Percentiles rank a stretch among this genome's conserved stretches.
These are phyloP conservation scores for Tolypocladium paradoxum DNA, from an alignment of 2,329 filamentous ascomycete genomes.

Conservation along the genomic window DNA sequence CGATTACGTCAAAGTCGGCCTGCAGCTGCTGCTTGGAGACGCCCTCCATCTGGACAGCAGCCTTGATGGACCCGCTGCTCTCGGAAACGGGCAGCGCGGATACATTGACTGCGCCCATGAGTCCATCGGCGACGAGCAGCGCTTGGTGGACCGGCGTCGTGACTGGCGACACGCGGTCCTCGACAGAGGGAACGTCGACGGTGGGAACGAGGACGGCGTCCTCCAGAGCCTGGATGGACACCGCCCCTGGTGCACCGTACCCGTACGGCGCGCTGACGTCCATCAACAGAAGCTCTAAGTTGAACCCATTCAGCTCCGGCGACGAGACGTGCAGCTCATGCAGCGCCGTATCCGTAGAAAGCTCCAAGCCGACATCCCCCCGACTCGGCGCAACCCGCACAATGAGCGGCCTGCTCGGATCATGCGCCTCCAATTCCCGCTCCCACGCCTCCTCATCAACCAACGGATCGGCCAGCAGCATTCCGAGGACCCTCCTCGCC, in stretches of 20 bases:
- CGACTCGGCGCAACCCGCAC: conserved; percentile 38
- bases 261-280: conserved; percentile 31
- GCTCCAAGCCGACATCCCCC: conserved; percentile 16
- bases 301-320: conserved; percentile 46
- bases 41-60: conserved; percentile 47
- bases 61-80: conserved; percentile 32
- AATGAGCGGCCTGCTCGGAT: conserved; percentile 46
- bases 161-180: conserved; percentile 54
- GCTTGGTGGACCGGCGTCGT: conserved; percentile 78
- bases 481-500: conserved; percentile 54
- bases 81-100: conserved; percentile 30
- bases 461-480: conserved; percentile 62
- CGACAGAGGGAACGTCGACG: conserved; percentile 58
- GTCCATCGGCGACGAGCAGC: conserved; percentile 61
- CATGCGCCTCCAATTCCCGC: conserved; percentile 41
- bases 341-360: conserved; percentile 29
- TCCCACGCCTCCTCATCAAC: conserved; percentile 56
- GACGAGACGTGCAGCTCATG: conserved; percentile 53
- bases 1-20: conserved; percentile 45
- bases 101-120: conserved; percentile 53
- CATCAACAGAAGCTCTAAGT: conserved; percentile 53
- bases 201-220: conserved; percentile 66
- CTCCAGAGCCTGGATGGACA: conserved; percentile 32
- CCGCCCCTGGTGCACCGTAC: conserved; percentile 17
- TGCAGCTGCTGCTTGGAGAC: conserved; percentile 25